Percentiles rank a stretch among this genome's conserved stretches.
Conservation (phyloP, 1,139 yeast genomes). For the Blastobotrys proliferans region DNA sequence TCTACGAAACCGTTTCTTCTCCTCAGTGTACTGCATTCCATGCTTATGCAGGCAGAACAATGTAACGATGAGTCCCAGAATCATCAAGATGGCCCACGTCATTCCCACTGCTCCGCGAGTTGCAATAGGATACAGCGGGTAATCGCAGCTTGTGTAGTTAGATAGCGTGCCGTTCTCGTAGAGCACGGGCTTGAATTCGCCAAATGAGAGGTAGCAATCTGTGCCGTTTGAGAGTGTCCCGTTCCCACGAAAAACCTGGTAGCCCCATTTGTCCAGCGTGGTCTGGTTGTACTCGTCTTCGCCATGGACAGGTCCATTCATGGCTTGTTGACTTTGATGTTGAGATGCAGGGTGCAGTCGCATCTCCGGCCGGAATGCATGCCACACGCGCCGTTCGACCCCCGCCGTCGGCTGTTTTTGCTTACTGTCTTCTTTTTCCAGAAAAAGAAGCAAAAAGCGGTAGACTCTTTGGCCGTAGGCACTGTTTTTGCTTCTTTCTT, state of each 20-base stretch:
- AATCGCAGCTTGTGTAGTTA: constrained; percentile 24
- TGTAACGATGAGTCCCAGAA: constrained; percentile 23
- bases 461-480: no score
- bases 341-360: no score
- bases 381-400: no score
- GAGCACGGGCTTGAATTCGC: constrained; percentile 22
- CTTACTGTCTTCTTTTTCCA: no score
- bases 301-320: constrained; percentile 14
- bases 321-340: neutral
- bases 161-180: constrained; percentile 24
- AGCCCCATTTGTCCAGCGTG: constrained; percentile 21
- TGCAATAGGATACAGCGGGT: constrained; percentile 23
- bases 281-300: constrained; percentile 16
- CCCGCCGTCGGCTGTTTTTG: no score
- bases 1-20: constrained; percentile 22
- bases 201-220: constrained; percentile 28
- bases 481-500: no score
- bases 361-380: no score
- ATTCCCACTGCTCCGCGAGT: constrained; percentile 27
- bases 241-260: constrained; percentile 19
- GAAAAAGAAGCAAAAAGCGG: no score
- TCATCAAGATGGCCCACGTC: constrained; percentile 21
- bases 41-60: constrained; percentile 26
- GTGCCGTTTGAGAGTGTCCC: constrained; percentile 30
- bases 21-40: constrained; percentile 21